Base-by-base conservation (phyloP, 164 flowering plant species). In the Macadamia integrifolia region DNA sequence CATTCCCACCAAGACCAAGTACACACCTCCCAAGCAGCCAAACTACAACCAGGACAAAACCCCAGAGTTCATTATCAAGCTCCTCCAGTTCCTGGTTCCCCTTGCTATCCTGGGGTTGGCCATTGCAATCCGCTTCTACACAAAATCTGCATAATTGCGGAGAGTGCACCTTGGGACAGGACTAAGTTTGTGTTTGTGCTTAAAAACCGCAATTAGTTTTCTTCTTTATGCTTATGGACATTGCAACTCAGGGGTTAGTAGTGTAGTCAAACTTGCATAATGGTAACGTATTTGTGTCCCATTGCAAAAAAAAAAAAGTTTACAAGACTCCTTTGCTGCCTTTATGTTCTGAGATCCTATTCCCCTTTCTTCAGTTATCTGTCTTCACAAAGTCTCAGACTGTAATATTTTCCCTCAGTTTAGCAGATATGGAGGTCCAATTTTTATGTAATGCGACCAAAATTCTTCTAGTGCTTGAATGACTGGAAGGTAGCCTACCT, bases 81-180 rank as follows among this genome's bases (percentile, higher is more conserved):
- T 92, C 66, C 91, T 90, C 23, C 98, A 90, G 74, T 86, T 90
- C 82, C 85, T 92, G 18, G 88, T 90, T 56, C 98, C 96, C 53
- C 71, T 92, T 55, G 69, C 82, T 10, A 88, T 92, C 72, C 77
- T 92, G 79, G 90, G 86, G 1, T 68, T 85, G 78, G 96, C 97
- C 60, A 71, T 92, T 48, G 93, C 84, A 50, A 61, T 92, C 57
- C 88, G 88, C 29, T 82, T 83, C 80, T 92, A 87, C 68, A 83
- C 92, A 66, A 92, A 88, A 73, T 72, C 90, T 58, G 66, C 83
- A 31, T 81, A 74, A 72, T 29, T 49, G 23, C 10, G 28, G 55
- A 40, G 40, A 30, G 15, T 8, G 30, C 13, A 35, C 11, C 50
- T 15, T 18, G 28, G 30, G 50, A 28, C 2, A 61, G 14, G 10